Evolutionary conservation across 495 filamentous ascomycete genomes (phyloP), one percentile per base, ranked within the genome.

Genomic region (Penicillium desertorum): DNA sequence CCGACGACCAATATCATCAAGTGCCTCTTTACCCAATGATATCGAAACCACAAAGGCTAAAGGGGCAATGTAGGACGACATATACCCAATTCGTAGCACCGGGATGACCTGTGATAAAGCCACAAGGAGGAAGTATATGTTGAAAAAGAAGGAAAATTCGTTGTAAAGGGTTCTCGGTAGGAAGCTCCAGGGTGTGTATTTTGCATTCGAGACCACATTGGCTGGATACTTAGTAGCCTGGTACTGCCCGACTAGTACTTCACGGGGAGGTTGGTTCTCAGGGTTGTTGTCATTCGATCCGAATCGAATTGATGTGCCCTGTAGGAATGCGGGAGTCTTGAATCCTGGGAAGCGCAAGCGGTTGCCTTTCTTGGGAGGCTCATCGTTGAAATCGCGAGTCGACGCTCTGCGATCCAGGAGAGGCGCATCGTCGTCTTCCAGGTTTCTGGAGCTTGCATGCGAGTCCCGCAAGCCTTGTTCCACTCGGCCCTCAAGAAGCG

Each of bases 141-240:
- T 99, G 81, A 98, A 96, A 74, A 99, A 99, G 76, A 98, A 98
- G 45, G 91, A 96, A 67, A 99, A 99, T 63, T 99, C 95, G 76
- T 98, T 96, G 70, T 96, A 99, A 12, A 98, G 78, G 0, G 95
- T 98, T 23, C 90, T 80, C 4, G 95, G 95, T 3, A 99, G 81
- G 72, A 99, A 99, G 57, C 87, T 94, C 80, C 90, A 90, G 1
- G 91, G 84, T n/a, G 93, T 96, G 67, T 97, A 99, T 82, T 97
- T 97, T 42, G 95, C 92, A 74, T 99, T 97, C 19, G 92, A 96
- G 42, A 99, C 82, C 29, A 88, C 81, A 68, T 99, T 99, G 23
- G 78, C 71, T 0, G 80, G 79, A 62, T 80, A 78, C 72, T 76
- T 78, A 47, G 63, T 55, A 14, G 70, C 52, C 58, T 80, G 76